Evolutionary conservation across 495 filamentous ascomycete genomes (phyloP), one percentile per base, ranked within the genome.

Genomic region (Cercophora newfieldiana): DNA sequence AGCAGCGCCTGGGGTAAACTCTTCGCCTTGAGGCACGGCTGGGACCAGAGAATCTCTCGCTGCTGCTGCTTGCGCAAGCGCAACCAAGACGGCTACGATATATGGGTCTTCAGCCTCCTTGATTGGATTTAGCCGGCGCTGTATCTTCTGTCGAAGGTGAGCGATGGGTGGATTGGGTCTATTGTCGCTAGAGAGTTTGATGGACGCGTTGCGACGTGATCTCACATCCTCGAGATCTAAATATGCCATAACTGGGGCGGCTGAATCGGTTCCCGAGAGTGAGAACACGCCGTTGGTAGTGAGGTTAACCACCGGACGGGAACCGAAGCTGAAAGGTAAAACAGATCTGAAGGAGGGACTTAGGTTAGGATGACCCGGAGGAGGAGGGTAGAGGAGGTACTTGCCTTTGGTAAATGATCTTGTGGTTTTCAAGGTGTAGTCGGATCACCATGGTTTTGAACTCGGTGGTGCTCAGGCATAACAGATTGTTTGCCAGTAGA

Each of bases 11-110:
- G 53, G 53, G 53, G 53, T 21, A 56, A 56, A 7, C 53, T 56
- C 53, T 56, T 56, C 53, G 53, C 18, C 53, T 56, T 56, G 53
- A 24, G 55, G 31, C 55, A 26, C 28, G 55, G 25, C 55, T 59
- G 25, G 55, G 55, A 59, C 55, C 55, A 26, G 31, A 56, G 53
- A 56, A 56, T 56, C 53, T 18, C 53, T 56, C 55, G 12, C 28
- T 59, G 12, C 28, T 59, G 29, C 53, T 21, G 53, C 53, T 59
- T 59, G 55, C 19, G 55, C 55, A 37, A 59, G 55, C 26, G 55
- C 14, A 31, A 37, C 28, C 55, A 59, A 59, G 25, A 37, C 55
- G 19, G 26, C 55, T 30, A 18, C 51, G 51, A 55, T 55, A 26
- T 55, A 55, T 55, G 51, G 51, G 18, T 55, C 51, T 55, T 55